A percentile compares a stretch with the other conserved stretches of the same genome.
Evolutionary conservation across 495 filamentous ascomycete genomes (phyloP).

Genomic region (Podospora conica): DNA sequence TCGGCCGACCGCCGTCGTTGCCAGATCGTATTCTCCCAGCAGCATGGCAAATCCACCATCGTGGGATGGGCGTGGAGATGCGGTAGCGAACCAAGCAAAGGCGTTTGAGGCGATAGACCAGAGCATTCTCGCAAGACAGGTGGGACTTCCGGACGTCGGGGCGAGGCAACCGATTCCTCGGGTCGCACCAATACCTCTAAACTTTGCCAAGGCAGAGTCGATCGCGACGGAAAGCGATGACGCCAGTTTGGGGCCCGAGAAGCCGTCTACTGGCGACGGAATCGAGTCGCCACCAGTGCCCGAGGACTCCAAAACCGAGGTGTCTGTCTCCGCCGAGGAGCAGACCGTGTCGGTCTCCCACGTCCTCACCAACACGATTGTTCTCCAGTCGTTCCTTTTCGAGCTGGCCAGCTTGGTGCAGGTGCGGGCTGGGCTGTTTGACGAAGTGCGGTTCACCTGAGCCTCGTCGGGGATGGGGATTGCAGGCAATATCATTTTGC

Average conservation of each 20-base stretch:
- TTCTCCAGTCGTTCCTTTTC: slow-evolving; percentile 78
- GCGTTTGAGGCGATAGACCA: slow-evolving; percentile 50
- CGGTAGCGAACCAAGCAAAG: slow-evolving; percentile 38
- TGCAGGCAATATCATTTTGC: not conserved
- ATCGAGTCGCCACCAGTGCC: slow-evolving; percentile 25
- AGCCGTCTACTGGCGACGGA: slow-evolving; percentile 15
- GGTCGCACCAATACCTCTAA: slow-evolving; percentile 35
- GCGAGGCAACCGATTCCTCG: slow-evolving; percentile 13
- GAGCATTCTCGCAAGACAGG: slow-evolving; percentile 42
- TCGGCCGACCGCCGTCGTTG: slow-evolving; percentile 17
- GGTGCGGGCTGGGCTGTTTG: slow-evolving; percentile 77
- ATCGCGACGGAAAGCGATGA: slow-evolving; percentile 14
- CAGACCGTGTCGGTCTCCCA: slow-evolving; percentile 70
- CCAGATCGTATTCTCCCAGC: slow-evolving; percentile 34
- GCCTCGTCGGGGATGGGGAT: not conserved
- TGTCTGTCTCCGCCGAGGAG: slow-evolving; percentile 21
- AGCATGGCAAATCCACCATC: slow-evolving; percentile 19
- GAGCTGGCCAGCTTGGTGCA: slow-evolving; percentile 85
- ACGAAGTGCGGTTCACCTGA: slow-evolving; percentile 68
- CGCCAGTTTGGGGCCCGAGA: slow-evolving; percentile 16
- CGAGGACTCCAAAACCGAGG: slow-evolving; percentile 37
- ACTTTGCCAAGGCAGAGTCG: slow-evolving; percentile 29
- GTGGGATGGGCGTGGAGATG: slow-evolving; percentile 23
- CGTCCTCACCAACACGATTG: slow-evolving; percentile 72
- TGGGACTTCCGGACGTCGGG: slow-evolving; percentile 32